Evolutionary conservation across 352 stramenopile species (phyloP), one percentile per base, ranked within the genome.

Genomic region (Saprolegnia diclina): DNA sequence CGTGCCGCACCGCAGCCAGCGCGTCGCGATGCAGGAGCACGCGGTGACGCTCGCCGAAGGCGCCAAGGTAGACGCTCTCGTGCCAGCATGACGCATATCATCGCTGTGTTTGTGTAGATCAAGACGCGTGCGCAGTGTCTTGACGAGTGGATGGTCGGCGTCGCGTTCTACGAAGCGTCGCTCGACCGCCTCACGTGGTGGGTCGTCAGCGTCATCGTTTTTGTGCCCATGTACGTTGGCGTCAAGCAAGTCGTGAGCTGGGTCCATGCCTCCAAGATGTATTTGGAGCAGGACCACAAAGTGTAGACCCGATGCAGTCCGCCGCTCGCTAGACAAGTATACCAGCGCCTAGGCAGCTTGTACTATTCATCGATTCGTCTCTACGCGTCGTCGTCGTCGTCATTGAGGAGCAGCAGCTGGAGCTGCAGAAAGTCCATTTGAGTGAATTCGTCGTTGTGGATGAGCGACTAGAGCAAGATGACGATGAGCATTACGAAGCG

Each of bases 401-500:
- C 63, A n/a, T 61, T 42, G n/a, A 61, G 46, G 7, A 92, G 72
- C 57, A 94, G 74, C 64, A 89, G 79, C 61, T 86, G 73, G 16
- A 92, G 74, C 54, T 87, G 76, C 35, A 77, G 65, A 61, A 71
- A 87, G 44, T 90, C 81, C 52, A 92, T 77, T 24, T 77, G 71
- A 40, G 83, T 74, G 37, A 91, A 92, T 73, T 94, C 86, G 56
- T 91, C 82, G 63, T 92, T 89, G 73, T 94, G 86, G 72, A 94
- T 69, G 10, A 69, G 32, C 29, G 44, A 44, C 63, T 69, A 59
- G 24, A 56, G 24, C 2, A 5, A 29, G 6, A 5, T 52, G 56
- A 21, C 4, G 4, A n/a, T 13, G 61, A 56, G 11, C 35, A 40
- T 16, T 10, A 13, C 2, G 1, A 22, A 42, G 32, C 13, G 18